Percentiles rank a stretch among this genome's conserved stretches.
Evolutionary conservation across 306 rosid genomes (phyloP).

Genomic region (Ammopiptanthus mongolicus): DNA sequence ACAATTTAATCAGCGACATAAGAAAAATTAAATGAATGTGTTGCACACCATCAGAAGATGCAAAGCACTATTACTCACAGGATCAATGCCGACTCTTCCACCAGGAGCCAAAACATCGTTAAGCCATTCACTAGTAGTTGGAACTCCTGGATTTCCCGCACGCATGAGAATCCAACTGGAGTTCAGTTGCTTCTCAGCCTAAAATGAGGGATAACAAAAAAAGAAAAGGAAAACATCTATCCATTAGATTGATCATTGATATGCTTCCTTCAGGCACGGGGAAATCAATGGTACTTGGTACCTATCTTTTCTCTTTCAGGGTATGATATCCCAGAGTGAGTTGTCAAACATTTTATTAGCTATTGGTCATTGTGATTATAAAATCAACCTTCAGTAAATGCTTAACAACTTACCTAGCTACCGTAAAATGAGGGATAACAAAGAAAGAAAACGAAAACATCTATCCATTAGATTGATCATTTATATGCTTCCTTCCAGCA

Average conservation of each 20-base stretch:
- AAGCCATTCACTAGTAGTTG: constrained; percentile 86
- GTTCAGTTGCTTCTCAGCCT: constrained; percentile 92
- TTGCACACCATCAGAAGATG: background rate
- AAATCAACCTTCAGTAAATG: background rate
- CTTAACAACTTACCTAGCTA: background rate
- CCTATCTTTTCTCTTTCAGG: too few species aligned
- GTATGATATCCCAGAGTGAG: too few species aligned
- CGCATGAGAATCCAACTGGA: constrained; percentile 96
- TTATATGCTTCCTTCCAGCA: too few species aligned
- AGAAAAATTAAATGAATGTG: background rate
- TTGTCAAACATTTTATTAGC: background rate
- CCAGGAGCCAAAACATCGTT: constrained; percentile 82
- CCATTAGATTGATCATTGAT: background rate
- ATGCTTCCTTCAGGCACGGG: background rate
- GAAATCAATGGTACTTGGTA: too few species aligned
- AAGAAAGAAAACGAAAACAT: too few species aligned
- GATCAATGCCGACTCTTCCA: constrained; percentile 90
- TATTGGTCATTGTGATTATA: background rate
- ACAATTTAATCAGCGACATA: background rate
- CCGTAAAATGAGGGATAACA: background rate
- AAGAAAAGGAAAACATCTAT: background rate
- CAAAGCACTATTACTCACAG: constrained; percentile 56
- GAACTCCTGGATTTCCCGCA: constrained; percentile 81
- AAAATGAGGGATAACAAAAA: background rate
- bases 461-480: too few species aligned